Percentiles rank a stretch among this genome's conserved stretches.
Evolutionary conservation across 192 early-diverging fungal genomes (phyloP).

Genomic region (Backusella liffmaniae): DNA sequence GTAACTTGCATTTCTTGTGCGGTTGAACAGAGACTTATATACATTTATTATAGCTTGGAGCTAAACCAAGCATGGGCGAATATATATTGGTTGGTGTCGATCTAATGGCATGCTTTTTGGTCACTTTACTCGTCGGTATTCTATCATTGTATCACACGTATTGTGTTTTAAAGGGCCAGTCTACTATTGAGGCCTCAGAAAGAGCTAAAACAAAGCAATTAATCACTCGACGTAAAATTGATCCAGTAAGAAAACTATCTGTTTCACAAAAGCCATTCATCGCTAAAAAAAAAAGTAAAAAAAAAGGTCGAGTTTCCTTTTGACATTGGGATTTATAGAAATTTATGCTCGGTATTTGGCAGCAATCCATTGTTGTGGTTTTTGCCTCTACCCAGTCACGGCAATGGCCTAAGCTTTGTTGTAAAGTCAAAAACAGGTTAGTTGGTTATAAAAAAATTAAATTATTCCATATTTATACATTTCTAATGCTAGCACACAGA

Average conservation of each 20-base stretch:
- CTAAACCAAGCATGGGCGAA: background rate
- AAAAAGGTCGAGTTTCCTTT: constrained; percentile 68
- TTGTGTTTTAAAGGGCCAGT: constrained; percentile 59
- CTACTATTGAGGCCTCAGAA: constrained; percentile 78
- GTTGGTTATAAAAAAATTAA: background rate
- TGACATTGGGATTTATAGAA: constrained; percentile 70
- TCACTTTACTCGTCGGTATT: constrained; percentile 65
- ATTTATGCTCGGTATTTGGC: constrained; percentile 76
- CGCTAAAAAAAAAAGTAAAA: constrained; percentile 3
- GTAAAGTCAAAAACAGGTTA: constrained; percentile 47
- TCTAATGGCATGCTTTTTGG: constrained; percentile 63
- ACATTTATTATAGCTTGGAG: background rate
- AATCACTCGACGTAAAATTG: constrained; percentile 51
- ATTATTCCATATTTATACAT: constrained; percentile 1
- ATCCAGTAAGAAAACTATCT: constrained; percentile 27
- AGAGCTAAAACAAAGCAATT: constrained; percentile 61
- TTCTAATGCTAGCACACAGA: constrained; percentile 15
- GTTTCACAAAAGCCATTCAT: background rate
- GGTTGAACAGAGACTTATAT: no score
- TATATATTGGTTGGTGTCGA: constrained; percentile 41
- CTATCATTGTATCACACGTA: constrained; percentile 69
- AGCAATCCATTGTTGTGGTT: constrained; percentile 64
- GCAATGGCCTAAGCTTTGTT: constrained; percentile 67
- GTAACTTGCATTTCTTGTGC: background rate
- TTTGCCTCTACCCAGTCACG: constrained; percentile 56